phyloP scores from a whole-genome alignment of 164 flowering plant species.

The Litsea cubeba region DNA sequence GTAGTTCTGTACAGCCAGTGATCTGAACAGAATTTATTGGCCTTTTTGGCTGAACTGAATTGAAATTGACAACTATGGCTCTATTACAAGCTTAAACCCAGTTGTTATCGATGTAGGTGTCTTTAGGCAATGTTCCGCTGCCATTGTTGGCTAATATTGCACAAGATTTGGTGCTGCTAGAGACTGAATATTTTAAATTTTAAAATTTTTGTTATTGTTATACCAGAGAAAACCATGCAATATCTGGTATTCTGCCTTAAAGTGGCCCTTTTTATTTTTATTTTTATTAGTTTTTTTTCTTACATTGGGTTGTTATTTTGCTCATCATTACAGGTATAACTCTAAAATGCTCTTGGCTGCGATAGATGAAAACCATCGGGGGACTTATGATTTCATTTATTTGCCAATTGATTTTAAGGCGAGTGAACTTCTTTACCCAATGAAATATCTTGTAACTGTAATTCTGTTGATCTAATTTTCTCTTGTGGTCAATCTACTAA shows the following conservation, averaged over 20 bases:
- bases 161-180: background rate
- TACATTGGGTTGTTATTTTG: background rate
- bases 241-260: background rate
- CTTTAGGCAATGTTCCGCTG: too few species aligned
- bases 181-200: background rate
- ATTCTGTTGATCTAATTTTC: background rate
- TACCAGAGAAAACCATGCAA: background rate
- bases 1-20: too few species aligned
- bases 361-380: conserved; percentile 66
- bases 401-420: conserved; percentile 90
- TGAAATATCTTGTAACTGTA: background rate
- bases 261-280: background rate
- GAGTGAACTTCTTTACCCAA: conserved; percentile 13
- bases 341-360: conserved; percentile 86
- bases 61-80: too few species aligned
- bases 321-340: conserved; percentile 50
- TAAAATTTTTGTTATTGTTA: background rate
- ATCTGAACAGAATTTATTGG: too few species aligned
- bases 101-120: too few species aligned
- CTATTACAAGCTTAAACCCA: too few species aligned
- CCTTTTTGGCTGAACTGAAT: too few species aligned
- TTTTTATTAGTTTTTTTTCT: background rate
- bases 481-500: background rate
- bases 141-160: background rate
- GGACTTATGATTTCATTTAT: conserved; percentile 80